These are phyloP conservation scores for Aristolochia fimbriata DNA, from an alignment of 164 flowering plant species.

Conservation along the genomic window DNA sequence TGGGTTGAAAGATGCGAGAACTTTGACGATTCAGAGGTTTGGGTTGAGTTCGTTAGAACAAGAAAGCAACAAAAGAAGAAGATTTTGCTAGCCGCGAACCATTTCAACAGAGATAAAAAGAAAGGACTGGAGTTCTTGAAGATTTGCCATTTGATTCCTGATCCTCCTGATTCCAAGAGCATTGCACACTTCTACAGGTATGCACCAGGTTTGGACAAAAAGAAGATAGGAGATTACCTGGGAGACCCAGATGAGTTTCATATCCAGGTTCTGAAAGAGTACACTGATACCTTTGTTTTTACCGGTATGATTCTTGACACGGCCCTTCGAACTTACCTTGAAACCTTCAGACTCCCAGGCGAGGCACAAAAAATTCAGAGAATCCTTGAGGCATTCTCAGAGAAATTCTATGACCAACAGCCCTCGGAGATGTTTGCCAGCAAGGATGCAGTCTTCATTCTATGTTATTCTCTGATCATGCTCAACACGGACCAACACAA, in stretches of 20 bases:
- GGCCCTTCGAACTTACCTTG: constrained; percentile 25
- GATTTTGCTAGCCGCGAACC: constrained; percentile 22
- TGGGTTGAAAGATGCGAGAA: constrained; percentile 27
- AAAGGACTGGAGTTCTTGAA: constrained; percentile 28
- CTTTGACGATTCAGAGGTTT: constrained; percentile 19
- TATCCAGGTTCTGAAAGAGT: constrained; percentile 30
- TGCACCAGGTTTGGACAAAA: constrained; percentile 30
- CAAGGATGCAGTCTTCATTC: constrained; percentile 25
- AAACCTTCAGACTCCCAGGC: constrained; percentile 35
- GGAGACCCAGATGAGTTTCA: constrained; percentile 31
- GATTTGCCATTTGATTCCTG: constrained; percentile 25
- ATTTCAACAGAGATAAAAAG: constrained; percentile 25
- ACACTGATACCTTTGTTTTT: constrained; percentile 30
- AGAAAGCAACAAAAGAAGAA: constrained; percentile 23
- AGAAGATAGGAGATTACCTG: constrained; percentile 22
- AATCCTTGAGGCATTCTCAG: constrained; percentile 34
- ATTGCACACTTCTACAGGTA: constrained; percentile 32
- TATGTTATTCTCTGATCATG: constrained; percentile 8
- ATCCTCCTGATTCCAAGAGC: constrained; percentile 25
- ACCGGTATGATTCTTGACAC: constrained; percentile 26
- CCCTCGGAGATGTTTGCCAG: constrained; percentile 22
- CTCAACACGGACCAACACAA: constrained; percentile 35
- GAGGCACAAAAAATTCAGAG: constrained; percentile 33
- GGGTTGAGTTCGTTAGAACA: constrained; percentile 22
- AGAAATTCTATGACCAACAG: constrained; percentile 37